phyloP scores from a whole-genome alignment of 2,329 filamentous ascomycete genomes.

The Ceratocystis huliohia region DNA sequence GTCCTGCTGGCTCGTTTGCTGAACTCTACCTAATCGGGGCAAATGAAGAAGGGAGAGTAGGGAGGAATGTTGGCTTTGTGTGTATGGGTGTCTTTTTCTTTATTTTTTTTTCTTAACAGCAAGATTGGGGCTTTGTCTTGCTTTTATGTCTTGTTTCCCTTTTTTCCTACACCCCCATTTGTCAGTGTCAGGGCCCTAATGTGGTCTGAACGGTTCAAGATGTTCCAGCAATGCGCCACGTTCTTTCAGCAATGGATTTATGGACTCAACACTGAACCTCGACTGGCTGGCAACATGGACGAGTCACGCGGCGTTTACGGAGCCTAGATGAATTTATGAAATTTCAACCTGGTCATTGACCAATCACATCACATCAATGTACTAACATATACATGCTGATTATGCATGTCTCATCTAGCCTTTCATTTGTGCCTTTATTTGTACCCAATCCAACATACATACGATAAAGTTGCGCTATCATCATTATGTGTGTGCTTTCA shows the following conservation, averaged over 20 bases:
- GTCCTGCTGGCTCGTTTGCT: constrained; percentile 68
- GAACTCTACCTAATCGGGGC: constrained; percentile 14
- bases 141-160: neutral
- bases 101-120: neutral
- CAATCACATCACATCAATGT: neutral
- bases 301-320: constrained; percentile 3
- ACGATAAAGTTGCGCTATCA: neutral
- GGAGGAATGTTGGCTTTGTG: too few species aligned
- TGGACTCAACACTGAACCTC: too few species aligned
- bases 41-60: neutral
- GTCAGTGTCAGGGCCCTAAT: neutral
- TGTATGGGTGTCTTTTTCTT: neutral
- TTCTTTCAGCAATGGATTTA: neutral
- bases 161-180: neutral
- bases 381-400: neutral
- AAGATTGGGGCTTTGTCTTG: neutral
- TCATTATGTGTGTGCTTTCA: neutral
- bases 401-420: neutral
- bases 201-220: neutral
- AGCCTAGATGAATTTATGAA: constrained; percentile 6
- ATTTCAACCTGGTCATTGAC: neutral
- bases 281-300: neutral
- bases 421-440: neutral
- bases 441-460: neutral
- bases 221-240: neutral